Conservation (phyloP, 306 rosid species). For the Prosopis cineraria region DNA sequence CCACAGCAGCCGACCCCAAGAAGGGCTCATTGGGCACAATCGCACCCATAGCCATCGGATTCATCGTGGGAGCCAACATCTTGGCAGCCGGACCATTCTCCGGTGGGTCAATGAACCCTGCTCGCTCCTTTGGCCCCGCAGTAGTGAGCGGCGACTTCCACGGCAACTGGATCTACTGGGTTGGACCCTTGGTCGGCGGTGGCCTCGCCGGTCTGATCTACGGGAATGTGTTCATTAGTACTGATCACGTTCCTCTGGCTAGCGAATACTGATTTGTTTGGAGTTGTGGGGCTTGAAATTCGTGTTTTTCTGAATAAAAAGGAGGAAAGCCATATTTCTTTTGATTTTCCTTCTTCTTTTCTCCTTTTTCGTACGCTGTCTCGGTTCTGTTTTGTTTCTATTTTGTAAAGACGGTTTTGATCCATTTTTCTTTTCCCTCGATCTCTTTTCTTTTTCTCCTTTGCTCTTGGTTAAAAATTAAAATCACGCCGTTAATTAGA, state of each 20-base stretch:
- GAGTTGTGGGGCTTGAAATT: neutral
- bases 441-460: too few relatives aligned
- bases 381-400: neutral
- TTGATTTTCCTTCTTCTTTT: neutral
- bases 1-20: slow-evolving; percentile 95
- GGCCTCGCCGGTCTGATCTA: slow-evolving; percentile 91
- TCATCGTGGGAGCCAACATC: slow-evolving; percentile 92
- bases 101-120: slow-evolving; percentile 96
- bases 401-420: neutral
- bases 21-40: slow-evolving; percentile 76
- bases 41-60: slow-evolving; percentile 91
- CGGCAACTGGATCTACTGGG: slow-evolving; percentile 88
- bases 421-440: neutral
- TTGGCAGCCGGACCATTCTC: slow-evolving; percentile 91
- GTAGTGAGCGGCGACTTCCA: slow-evolving; percentile 82
- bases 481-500: too few relatives aligned
- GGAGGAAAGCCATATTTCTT: neutral
- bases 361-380: neutral
- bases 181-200: slow-evolving; percentile 83
- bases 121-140: slow-evolving; percentile 89
- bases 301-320: neutral
- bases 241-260: slow-evolving; percentile 63
- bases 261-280: slow-evolving; percentile 33
- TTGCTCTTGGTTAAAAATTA: too few relatives aligned
- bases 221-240: slow-evolving; percentile 58